These are phyloP conservation scores for Moesziomyces aphidis DNA, from an alignment of 1,284 basidiomycete genomes.

Conservation along the genomic window DNA sequence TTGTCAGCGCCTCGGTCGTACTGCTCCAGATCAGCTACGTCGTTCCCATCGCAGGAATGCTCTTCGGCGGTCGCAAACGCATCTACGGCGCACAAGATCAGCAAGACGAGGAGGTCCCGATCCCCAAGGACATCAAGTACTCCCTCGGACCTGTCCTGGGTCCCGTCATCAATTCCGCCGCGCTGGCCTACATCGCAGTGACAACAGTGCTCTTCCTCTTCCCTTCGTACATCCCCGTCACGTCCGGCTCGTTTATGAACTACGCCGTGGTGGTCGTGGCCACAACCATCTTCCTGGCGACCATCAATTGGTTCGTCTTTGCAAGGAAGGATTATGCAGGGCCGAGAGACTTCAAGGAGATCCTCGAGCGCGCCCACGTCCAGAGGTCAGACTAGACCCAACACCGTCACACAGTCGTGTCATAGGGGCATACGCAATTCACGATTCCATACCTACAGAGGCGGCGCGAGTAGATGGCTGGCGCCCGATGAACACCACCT, in stretches of 20 bases:
- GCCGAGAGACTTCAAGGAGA: constrained; percentile 13
- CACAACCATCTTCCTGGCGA: constrained; percentile 12
- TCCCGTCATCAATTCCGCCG: constrained; percentile 28
- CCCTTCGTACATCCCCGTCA: constrained; percentile 30
- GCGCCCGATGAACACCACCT: too few relatives aligned
- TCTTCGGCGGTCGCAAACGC: constrained; percentile 30
- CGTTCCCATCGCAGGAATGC: constrained; percentile 29
- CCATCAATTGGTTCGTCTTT: constrained; percentile 36
- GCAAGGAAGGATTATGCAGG: constrained; percentile 24
- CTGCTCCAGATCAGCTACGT: constrained; percentile 39
- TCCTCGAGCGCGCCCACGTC: constrained; percentile 20
- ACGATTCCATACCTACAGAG: neutral
- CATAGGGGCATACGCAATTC: neutral
- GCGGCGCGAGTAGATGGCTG: too few relatives aligned
- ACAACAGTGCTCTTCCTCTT: constrained; percentile 43
- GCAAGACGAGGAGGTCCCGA: constrained; percentile 20
- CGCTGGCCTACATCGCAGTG: constrained; percentile 33
- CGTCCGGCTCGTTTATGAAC: constrained; percentile 35
- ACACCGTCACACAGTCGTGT: neutral
- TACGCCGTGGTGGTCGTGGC: constrained; percentile 34
- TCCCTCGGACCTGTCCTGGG: constrained; percentile 26
- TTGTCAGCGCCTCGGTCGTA: constrained; percentile 36
- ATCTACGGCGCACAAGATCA: constrained; percentile 13
- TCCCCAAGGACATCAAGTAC: constrained; percentile 34
- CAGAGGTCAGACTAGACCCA: constrained; percentile 12